Percentiles rank a stretch among this genome's conserved stretches.
Evolutionary conservation across 2,329 filamentous ascomycete genomes (phyloP).

Genomic region (Colletotrichum falcatum): DNA sequence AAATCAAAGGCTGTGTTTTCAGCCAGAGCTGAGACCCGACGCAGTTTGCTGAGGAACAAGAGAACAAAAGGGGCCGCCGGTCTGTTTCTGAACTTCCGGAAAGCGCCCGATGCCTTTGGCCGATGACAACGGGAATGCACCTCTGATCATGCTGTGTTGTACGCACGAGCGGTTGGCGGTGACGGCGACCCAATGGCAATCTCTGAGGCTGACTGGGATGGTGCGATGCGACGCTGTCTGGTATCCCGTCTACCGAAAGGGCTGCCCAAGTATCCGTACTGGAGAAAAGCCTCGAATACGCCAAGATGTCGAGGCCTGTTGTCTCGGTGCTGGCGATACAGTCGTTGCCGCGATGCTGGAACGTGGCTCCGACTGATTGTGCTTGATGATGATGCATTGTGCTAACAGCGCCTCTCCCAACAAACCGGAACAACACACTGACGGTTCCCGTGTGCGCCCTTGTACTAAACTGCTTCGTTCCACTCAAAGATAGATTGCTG

Average conservation of each 20-base stretch:
- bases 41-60: not conserved
- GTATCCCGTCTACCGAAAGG: not conserved
- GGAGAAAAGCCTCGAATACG: not conserved
- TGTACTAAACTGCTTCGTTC: not conserved
- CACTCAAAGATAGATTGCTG: too few relatives aligned
- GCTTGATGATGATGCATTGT: not conserved
- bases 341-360: conserved; percentile 4
- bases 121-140: not conserved
- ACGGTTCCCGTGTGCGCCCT: conserved; percentile 2
- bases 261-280: conserved; percentile 9
- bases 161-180: not conserved
- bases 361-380: not conserved
- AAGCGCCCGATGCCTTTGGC: not conserved
- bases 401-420: not conserved
- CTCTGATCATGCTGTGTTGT: not conserved
- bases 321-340: not conserved
- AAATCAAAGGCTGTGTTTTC: too few relatives aligned
- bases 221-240: not conserved
- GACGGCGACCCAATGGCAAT: not conserved
- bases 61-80: too few relatives aligned
- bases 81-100: not conserved
- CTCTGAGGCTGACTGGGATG: conserved; percentile 18
- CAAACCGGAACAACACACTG: conserved; percentile 10
- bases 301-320: not conserved
- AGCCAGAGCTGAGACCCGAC: not conserved